Evolutionary conservation across 1,284 basidiomycete species (phyloP).

Genomic region (Sporisorium reilianum): DNA sequence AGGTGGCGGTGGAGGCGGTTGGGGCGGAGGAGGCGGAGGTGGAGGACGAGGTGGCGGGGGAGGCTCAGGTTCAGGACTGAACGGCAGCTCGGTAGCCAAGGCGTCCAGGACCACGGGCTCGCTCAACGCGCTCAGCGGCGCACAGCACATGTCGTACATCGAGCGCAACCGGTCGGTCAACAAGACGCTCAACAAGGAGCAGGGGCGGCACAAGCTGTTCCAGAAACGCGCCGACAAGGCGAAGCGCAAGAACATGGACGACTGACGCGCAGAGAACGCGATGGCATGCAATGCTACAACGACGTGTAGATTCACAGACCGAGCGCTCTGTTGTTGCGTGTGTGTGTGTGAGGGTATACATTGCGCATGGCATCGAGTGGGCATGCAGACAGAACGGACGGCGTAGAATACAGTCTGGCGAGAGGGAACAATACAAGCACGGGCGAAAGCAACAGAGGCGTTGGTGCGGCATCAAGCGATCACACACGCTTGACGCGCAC

Average conservation of each 20-base stretch:
- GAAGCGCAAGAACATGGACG: conserved; percentile 44
- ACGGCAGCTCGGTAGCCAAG: conserved; percentile 28
- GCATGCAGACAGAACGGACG: too few relatives aligned
- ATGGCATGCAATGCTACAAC: background rate
- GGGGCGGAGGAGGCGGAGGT: conserved; percentile 14
- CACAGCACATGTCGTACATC: conserved; percentile 70
- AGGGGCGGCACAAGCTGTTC: conserved; percentile 59
- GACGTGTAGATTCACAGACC: background rate
- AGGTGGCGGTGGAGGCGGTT: conserved; percentile 16
- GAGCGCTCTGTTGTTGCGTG: too few relatives aligned
- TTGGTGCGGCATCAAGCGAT: conserved; percentile 10
- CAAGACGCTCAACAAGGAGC: conserved; percentile 64
- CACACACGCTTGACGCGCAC: background rate
- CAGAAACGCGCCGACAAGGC: conserved; percentile 59
- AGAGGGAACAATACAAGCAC: too few relatives aligned
- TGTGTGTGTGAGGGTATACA: background rate
- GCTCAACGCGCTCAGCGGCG: conserved; percentile 68
- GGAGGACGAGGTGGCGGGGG: conserved; percentile 17
- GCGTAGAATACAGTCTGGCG: conserved; percentile 9
- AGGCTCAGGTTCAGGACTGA: conserved; percentile 9
- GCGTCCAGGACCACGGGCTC: conserved; percentile 66
- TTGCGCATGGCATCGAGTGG: too few relatives aligned
- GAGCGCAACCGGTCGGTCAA: conserved; percentile 68
- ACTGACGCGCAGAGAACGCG: conserved; percentile 2
- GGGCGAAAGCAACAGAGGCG: too few relatives aligned